Percentiles rank a stretch among this genome's conserved stretches.
Evolutionary conservation across 345 rosid genomes (phyloP).

Genomic region (Jatropha curcas): DNA sequence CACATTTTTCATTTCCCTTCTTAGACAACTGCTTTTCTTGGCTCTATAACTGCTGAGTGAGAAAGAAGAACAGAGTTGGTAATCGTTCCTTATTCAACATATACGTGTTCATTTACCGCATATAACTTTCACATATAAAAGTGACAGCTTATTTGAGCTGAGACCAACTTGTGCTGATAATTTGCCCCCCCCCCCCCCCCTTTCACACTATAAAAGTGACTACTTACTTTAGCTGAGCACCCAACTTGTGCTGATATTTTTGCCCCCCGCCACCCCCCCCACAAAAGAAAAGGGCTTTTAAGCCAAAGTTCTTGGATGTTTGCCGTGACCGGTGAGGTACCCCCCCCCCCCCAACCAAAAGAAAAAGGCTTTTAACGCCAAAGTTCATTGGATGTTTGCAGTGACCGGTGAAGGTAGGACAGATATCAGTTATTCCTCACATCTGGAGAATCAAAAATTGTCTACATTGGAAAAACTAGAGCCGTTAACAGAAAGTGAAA

Average conservation of each 20-base stretch:
- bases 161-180: neutral
- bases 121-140: neutral
- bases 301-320: no score
- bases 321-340: no score
- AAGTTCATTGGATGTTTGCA: slow-evolving; percentile 31
- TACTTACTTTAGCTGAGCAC: no score
- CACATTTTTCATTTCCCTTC: neutral
- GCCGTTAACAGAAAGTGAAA: slow-evolving; percentile 59
- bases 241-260: no score
- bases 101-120: neutral
- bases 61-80: neutral
- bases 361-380: no score
- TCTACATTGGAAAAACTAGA: slow-evolving; percentile 29
- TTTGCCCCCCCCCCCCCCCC: no score
- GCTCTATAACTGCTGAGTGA: neutral
- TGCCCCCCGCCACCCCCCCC: no score
- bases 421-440: slow-evolving; percentile 12
- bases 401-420: slow-evolving; percentile 33
- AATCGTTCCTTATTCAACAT: neutral
- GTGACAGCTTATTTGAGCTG: neutral
- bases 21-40: neutral
- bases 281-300: no score
- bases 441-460: slow-evolving; percentile 21
- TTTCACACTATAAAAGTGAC: no score
- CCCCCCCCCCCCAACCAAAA: no score